Conservation (phyloP, 129 eudicot genomes). For the Smallanthus sonchifolius region DNA sequence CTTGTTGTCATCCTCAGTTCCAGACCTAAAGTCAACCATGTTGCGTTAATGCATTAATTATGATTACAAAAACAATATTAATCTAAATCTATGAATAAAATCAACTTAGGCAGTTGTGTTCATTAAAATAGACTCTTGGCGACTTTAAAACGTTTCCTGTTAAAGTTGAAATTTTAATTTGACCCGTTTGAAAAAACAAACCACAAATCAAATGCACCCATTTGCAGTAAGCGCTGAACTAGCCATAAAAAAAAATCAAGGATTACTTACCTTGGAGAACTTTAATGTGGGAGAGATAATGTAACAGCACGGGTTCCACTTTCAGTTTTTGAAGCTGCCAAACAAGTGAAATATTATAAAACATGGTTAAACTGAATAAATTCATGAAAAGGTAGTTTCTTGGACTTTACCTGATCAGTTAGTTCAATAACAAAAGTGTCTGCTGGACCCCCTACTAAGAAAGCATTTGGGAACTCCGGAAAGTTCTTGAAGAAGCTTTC, state of each 20-base stretch:
- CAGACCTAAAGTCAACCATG: constrained; percentile 45
- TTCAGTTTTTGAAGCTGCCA: constrained; percentile 80
- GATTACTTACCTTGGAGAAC: constrained; percentile 50
- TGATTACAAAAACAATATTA: neutral
- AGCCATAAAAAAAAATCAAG: neutral
- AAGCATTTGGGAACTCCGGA: constrained; percentile 76
- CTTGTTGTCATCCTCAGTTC: constrained; percentile 91
- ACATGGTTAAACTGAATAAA: neutral
- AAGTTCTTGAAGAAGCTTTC: constrained; percentile 59
- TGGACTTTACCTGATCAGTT: constrained; percentile 67
- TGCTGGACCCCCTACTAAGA: constrained; percentile 74
- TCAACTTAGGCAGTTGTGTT: neutral
- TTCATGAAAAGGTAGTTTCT: neutral
- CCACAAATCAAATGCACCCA: neutral
- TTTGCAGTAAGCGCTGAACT: neutral
- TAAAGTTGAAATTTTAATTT: neutral
- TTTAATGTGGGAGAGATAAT: constrained; percentile 71
- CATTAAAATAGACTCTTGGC: neutral
- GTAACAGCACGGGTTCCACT: constrained; percentile 94
- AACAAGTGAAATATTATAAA: neutral
- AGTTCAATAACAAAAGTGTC: constrained; percentile 77
- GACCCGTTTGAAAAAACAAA: neutral
- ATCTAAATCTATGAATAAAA: neutral
- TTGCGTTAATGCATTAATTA: neutral
- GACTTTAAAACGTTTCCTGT: neutral